Evolutionary conservation across 1,284 basidiomycete genomes (phyloP), one percentile per base, ranked within the genome.

Genomic region (Cryptococcus deneoformans): DNA sequence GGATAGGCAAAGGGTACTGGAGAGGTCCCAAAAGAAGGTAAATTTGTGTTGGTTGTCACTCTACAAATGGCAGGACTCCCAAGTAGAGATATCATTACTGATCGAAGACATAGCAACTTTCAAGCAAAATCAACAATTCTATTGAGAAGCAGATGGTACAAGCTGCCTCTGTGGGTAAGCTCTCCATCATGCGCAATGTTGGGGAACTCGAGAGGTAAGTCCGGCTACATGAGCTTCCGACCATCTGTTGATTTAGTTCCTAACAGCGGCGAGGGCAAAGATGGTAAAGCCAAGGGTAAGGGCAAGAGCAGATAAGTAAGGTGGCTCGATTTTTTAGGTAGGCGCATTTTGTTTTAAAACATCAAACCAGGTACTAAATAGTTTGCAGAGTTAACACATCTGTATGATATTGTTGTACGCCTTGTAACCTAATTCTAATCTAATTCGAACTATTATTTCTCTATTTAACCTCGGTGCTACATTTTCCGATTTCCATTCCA

Each of bases 71-170:
- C 42, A n/a, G 29, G 8, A n/a, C 14, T 53, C 34, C 46, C 24
- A 9, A 36, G 7, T 49, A 36, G n/a, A 55, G 5, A 16, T 35
- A 12, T 39, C 42, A 6, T 37, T 16, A n/a, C 37, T n/a, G 16
- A 12, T 9, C 6, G 37, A 20, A 6, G 46, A 29, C 35, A 37
- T 72, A 93, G 92, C 80, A 83, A 67, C 80, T 95, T 61, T 88
- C 87, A 61, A 86, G 89, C 56, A 92, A 91, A 78, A 92, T 94
- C 73, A 91, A 89, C 74, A 86, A 85, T 73, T 89, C 87, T 37
- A 92, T 95, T 68, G 92, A 95, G 77, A 82, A 84, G 58, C 90
- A 93, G 77, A 89, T 92, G 85, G 89, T 90, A 36, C 80, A 85
- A 53, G 89, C 90, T n/a, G 90, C 92, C 10, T 89, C 87, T 6